phyloP scores from a whole-genome alignment of 2,329 filamentous ascomycete species.

The Dendryphion nanum region DNA sequence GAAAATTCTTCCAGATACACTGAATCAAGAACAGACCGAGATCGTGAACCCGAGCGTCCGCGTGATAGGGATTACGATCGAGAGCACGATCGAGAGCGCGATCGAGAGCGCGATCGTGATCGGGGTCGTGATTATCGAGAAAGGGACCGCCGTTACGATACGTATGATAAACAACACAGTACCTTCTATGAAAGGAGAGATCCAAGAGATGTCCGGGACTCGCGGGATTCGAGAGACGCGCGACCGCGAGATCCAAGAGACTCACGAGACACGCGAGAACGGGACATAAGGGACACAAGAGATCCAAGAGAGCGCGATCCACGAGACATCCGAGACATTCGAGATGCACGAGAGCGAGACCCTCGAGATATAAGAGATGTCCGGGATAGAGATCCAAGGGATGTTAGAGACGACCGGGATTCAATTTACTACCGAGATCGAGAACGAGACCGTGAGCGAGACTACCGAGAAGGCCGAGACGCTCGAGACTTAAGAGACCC shows the following conservation, averaged over 20 bases:
- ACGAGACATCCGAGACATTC: conserved; percentile 20
- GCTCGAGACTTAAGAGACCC: conserved; percentile 13
- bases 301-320: conserved; percentile 18
- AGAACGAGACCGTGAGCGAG: conserved; percentile 45
- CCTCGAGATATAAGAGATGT: conserved; percentile 12
- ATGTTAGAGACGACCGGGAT: conserved; percentile 18
- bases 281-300: conserved; percentile 19
- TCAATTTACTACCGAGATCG: too few relatives aligned
- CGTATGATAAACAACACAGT: neutral
- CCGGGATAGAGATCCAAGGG: conserved; percentile 14
- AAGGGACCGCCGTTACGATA: conserved; percentile 32
- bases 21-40: conserved; percentile 24
- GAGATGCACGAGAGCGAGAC: too few relatives aligned
- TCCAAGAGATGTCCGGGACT: conserved; percentile 10
- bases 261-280: conserved; percentile 18
- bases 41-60: conserved; percentile 24
- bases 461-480: too few relatives aligned
- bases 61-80: conserved; percentile 38
- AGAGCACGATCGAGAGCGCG: conserved; percentile 32
- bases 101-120: conserved; percentile 36
- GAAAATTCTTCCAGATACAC: conserved; percentile 19
- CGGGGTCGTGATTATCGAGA: conserved; percentile 33
- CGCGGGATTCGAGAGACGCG: conserved; percentile 13
- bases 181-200: conserved; percentile 10
- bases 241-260: conserved; percentile 13